These are phyloP conservation scores for Acer yangbiense DNA, from an alignment of 345 rosid species.

Conservation along the genomic window DNA sequence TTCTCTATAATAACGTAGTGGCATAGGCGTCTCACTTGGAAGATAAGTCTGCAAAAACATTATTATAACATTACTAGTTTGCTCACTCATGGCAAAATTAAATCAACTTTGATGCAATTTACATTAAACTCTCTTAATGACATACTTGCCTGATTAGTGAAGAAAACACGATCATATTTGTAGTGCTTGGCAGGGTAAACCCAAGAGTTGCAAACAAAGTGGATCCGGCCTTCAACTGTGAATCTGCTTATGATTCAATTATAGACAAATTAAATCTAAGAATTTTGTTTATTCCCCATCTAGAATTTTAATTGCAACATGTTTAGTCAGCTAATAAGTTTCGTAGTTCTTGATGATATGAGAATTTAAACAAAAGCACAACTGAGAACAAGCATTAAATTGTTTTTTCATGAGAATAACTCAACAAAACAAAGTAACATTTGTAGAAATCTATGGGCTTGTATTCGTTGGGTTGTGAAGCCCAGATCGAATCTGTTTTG, in stretches of 20 bases:
- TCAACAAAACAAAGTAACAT: background rate
- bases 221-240: conserved; percentile 41
- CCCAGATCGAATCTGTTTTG: too few relatives aligned
- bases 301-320: too few relatives aligned
- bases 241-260: too few relatives aligned
- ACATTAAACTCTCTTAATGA: background rate
- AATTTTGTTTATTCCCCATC: too few relatives aligned
- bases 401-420: too few relatives aligned
- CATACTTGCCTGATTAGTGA: conserved; percentile 62
- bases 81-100: background rate
- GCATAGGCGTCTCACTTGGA: conserved; percentile 65
- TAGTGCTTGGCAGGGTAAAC: conserved; percentile 64
- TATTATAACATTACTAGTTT: background rate
- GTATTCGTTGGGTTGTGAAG: too few relatives aligned
- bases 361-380: too few relatives aligned
- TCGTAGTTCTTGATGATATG: too few relatives aligned
- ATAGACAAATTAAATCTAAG: too few relatives aligned
- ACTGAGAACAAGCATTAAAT: too few relatives aligned
- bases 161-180: conserved; percentile 63
- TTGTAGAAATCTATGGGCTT: too few relatives aligned
- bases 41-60: conserved; percentile 59
- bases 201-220: conserved; percentile 88
- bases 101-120: background rate
- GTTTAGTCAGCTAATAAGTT: too few relatives aligned
- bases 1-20: conserved; percentile 57